Percentiles rank a stretch among this genome's conserved stretches.
Evolutionary conservation across 176 grass and related monocot species (phyloP).

Genomic region (Triticum dicoccoides): DNA sequence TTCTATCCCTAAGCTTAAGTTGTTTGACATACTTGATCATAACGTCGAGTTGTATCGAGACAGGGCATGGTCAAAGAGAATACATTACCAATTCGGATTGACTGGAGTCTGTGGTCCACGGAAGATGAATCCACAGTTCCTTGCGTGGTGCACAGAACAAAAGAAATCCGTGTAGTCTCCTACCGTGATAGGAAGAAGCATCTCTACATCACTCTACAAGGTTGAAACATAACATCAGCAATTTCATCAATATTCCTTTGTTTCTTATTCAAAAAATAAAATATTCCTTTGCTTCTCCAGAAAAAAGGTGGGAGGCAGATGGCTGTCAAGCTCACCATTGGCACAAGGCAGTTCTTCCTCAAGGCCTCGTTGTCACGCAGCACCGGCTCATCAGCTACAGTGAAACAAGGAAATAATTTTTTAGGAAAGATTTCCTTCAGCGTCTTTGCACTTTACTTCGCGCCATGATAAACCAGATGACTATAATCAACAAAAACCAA

Average conservation of each 20-base stretch:
- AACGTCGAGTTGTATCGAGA: background rate
- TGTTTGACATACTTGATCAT: background rate
- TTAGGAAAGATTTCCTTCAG: background rate
- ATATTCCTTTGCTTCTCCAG: background rate
- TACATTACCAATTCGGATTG: conserved; percentile 75
- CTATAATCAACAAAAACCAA: background rate
- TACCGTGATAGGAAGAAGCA: conserved; percentile 74
- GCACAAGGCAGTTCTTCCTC: conserved; percentile 72
- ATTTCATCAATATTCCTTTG: background rate
- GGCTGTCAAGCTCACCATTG: conserved; percentile 51
- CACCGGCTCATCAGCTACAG: conserved; percentile 72
- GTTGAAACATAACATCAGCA: background rate
- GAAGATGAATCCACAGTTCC: conserved; percentile 90
- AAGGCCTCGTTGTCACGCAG: conserved; percentile 76
- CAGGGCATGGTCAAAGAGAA: background rate
- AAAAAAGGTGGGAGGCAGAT: background rate
- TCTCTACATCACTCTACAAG: conserved; percentile 71
- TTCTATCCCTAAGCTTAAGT: background rate
- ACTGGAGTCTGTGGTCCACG: conserved; percentile 79
- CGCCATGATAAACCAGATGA: background rate
- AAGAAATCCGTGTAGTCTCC: conserved; percentile 98
- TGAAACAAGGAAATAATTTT: background rate
- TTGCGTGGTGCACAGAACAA: conserved; percentile 88
- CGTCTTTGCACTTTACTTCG: background rate
- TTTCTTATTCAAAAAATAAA: too few relatives aligned